These are phyloP conservation scores for Bruguiera sexangula DNA, from an alignment of 345 rosid species.

Conservation along the genomic window DNA sequence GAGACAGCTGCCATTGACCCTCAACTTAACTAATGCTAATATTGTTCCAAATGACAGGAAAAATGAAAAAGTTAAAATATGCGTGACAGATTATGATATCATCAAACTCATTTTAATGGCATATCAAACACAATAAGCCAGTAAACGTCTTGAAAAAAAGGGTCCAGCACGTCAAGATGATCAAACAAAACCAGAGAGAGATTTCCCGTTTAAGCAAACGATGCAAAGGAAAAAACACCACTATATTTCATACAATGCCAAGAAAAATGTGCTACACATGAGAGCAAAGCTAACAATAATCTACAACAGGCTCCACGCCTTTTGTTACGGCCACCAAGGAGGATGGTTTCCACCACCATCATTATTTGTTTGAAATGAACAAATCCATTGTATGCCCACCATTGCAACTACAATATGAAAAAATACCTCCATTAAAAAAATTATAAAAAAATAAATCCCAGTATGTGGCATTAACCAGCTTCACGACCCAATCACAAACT, in stretches of 20 bases:
- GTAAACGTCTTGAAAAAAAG: too few species aligned
- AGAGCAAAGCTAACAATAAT: neutral
- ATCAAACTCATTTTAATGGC: too few species aligned
- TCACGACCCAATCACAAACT: constrained; percentile 10
- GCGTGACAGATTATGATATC: too few species aligned
- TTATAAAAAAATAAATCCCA: neutral
- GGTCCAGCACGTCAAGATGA: too few species aligned
- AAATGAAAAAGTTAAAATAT: too few species aligned
- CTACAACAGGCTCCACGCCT: constrained; percentile 9
- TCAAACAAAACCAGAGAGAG: too few species aligned
- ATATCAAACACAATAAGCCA: too few species aligned
- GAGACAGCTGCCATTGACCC: too few species aligned
- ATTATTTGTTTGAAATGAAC: constrained; percentile 10
- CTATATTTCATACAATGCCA: constrained; percentile 2
- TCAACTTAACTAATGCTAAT: too few species aligned
- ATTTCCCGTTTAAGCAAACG: too few species aligned
- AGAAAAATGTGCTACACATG: neutral
- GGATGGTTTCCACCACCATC: neutral
- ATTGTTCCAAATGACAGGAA: too few species aligned
- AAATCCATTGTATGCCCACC: constrained; percentile 22
- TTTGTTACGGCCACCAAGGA: neutral
- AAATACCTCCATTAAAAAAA: too few species aligned
- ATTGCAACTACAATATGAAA: neutral
- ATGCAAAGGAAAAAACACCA: neutral
- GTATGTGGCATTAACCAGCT: constrained; percentile 2